These are phyloP conservation scores for Lepiota venenata DNA, from an alignment of 768 basidiomycete species.

Conservation along the genomic window DNA sequence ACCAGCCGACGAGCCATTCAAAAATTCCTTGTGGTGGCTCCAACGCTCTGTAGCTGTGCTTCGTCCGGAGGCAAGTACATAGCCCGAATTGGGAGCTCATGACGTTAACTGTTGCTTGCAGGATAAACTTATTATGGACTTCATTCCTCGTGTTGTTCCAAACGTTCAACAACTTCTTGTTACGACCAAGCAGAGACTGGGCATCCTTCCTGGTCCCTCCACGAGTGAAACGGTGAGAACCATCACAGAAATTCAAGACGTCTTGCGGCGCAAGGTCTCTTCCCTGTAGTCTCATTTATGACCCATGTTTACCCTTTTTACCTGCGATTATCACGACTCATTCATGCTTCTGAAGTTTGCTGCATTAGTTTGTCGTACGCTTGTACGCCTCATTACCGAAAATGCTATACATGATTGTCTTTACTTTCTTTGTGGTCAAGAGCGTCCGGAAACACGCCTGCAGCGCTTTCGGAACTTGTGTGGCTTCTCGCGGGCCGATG, in stretches of 20 bases:
- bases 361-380: conserved; percentile 7
- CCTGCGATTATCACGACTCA: conserved; percentile 8
- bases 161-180: conserved; percentile 75
- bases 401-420: conserved; percentile 1
- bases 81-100: conserved; percentile 1
- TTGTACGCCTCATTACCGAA: conserved; percentile 1
- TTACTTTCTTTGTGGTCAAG: background rate
- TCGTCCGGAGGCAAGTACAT: conserved; percentile 59
- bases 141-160: conserved; percentile 77
- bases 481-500: too few relatives aligned
- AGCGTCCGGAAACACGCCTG: background rate
- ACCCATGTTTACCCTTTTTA: background rate
- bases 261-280: conserved; percentile 49
- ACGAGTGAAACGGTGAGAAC: conserved; percentile 66
- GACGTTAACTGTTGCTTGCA: conserved; percentile 20
- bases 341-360: background rate
- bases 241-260: conserved; percentile 75
- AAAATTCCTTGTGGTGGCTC: conserved; percentile 83
- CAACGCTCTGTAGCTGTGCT: conserved; percentile 70
- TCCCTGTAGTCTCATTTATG: conserved; percentile 5
- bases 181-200: conserved; percentile 75
- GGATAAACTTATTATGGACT: conserved; percentile 82
- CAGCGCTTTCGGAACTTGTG: too few relatives aligned
- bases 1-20: conserved; percentile 78
- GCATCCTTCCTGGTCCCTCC: conserved; percentile 69